phyloP scores from a whole-genome alignment of 2,329 filamentous ascomycete species.

The Xylariaceae sp. region DNA sequence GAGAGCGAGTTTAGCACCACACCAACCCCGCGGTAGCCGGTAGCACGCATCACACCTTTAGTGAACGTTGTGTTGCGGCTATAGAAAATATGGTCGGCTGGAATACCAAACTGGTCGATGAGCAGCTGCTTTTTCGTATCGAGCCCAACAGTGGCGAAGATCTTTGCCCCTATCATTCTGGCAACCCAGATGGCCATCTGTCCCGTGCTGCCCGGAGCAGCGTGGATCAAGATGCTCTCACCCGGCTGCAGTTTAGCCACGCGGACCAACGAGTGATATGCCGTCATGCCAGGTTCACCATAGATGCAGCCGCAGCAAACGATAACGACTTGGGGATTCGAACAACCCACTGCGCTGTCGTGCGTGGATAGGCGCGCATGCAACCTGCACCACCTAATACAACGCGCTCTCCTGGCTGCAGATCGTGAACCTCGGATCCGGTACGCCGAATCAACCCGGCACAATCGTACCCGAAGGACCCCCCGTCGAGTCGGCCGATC shows the following conservation, averaged over 20 bases:
- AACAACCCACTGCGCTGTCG: not conserved
- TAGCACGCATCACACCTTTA: not conserved
- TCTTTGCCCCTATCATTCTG: constrained; percentile 5
- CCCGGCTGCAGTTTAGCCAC: not conserved
- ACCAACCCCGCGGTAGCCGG: constrained; percentile 7
- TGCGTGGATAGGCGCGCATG: not conserved
- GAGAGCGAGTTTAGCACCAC: constrained; percentile 36
- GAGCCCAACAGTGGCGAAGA: constrained; percentile 9
- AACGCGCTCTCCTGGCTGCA: constrained; percentile 2
- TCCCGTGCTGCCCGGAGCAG: constrained; percentile 5
- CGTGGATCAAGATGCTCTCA: constrained; percentile 11
- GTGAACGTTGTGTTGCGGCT: constrained; percentile 6
- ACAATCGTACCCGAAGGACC: constrained; percentile 9
- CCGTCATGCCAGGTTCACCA: constrained; percentile 1
- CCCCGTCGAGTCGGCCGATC: not conserved
- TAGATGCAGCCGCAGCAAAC: not conserved
- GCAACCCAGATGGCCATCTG: constrained; percentile 11
- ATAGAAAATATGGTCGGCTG: constrained; percentile 9
- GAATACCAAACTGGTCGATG: not conserved
- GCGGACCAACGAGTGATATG: constrained; percentile 1
- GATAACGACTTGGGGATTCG: not conserved
- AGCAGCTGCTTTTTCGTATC: constrained; percentile 9
- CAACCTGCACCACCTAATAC: not conserved
- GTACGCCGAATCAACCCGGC: constrained; percentile 6
- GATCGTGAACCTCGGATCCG: not conserved